These are phyloP conservation scores for Sporothrix schenckii DNA, from an alignment of 2,329 filamentous ascomycete genomes.

Conservation along the genomic window DNA sequence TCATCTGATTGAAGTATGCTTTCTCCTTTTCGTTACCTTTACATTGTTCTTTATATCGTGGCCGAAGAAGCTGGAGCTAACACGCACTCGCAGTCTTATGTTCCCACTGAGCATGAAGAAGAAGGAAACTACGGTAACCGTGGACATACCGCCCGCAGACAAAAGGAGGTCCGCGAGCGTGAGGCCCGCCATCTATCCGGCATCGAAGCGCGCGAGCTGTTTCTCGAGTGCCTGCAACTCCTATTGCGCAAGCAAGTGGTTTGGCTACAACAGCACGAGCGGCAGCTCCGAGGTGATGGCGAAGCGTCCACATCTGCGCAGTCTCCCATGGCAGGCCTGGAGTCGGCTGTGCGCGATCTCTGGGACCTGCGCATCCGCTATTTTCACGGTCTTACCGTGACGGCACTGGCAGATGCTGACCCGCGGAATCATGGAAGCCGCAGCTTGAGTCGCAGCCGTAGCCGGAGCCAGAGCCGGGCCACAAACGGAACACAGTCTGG, in stretches of 20 bases:
- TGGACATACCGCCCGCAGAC: conserved; percentile 58
- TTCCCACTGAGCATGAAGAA: conserved; percentile 63
- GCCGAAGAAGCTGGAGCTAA: not conserved
- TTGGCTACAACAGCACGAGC: conserved; percentile 69
- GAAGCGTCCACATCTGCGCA: not conserved
- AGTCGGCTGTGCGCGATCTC: conserved; percentile 78
- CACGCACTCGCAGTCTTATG: conserved; percentile 38
- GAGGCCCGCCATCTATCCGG: conserved; percentile 63
- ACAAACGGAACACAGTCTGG: conserved; percentile 14
- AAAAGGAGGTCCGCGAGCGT: conserved; percentile 60
- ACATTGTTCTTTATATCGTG: not conserved
- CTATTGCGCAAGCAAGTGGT: conserved; percentile 79
- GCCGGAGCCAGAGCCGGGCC: conserved; percentile 29
- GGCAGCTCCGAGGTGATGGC: conserved; percentile 51
- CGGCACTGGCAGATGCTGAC: conserved; percentile 39
- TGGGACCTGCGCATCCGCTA: conserved; percentile 71
- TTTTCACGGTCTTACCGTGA: conserved; percentile 59
- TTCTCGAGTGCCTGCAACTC: conserved; percentile 81
- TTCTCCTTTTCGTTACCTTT: not conserved
- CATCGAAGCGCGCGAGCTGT: conserved; percentile 72
- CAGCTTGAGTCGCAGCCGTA: conserved; percentile 36
- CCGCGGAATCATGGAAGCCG: conserved; percentile 26
- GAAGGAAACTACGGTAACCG: conserved; percentile 69
- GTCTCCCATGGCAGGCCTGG: conserved; percentile 64
- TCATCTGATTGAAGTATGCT: conserved; percentile 70